Percentiles rank a stretch among this genome's conserved stretches.
phyloP scores from a whole-genome alignment of 305 asterid species.

The Fraxinus greggii region DNA sequence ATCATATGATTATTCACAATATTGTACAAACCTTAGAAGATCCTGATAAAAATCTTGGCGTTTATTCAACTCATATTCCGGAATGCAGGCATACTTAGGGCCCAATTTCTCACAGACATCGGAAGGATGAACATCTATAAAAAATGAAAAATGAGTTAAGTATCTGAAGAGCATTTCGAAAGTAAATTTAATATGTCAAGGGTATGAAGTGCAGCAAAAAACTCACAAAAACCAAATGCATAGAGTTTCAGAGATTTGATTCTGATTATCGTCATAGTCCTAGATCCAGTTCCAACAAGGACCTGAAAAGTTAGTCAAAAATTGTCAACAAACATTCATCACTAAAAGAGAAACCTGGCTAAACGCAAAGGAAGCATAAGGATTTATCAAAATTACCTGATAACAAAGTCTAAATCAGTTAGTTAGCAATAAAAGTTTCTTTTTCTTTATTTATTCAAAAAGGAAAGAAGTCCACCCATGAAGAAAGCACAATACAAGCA shows the following conservation, averaged over 20 bases:
- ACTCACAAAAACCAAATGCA: conserved; percentile 98
- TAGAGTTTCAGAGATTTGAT: conserved; percentile 84
- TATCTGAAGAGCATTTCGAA: conserved; percentile 1
- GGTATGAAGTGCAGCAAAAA: conserved; percentile 16
- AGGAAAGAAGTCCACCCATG: background rate
- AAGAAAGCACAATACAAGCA: background rate
- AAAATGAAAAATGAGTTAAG: conserved; percentile 28
- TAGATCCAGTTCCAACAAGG: conserved; percentile 98
- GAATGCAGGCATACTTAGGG: conserved; percentile 70
- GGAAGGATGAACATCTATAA: conserved; percentile 83
- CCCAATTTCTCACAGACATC: conserved; percentile 93
- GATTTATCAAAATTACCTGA: background rate
- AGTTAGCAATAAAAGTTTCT: background rate
- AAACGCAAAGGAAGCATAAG: background rate
- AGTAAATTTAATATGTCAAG: conserved; percentile 12
- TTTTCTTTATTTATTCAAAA: background rate
- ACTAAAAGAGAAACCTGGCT: background rate
- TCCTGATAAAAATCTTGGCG: conserved; percentile 68
- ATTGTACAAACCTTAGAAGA: conserved; percentile 71
- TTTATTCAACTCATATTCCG: conserved; percentile 66
- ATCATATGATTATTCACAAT: conserved; percentile 10
- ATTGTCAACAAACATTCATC: conserved; percentile 1
- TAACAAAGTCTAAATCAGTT: background rate
- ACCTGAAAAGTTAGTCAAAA: conserved; percentile 48
- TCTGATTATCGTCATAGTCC: conserved; percentile 74